Evolutionary conservation across 768 basidiomycete species (phyloP), one percentile per base, ranked within the genome.

Genomic region (Boletus vermiculosoides): DNA sequence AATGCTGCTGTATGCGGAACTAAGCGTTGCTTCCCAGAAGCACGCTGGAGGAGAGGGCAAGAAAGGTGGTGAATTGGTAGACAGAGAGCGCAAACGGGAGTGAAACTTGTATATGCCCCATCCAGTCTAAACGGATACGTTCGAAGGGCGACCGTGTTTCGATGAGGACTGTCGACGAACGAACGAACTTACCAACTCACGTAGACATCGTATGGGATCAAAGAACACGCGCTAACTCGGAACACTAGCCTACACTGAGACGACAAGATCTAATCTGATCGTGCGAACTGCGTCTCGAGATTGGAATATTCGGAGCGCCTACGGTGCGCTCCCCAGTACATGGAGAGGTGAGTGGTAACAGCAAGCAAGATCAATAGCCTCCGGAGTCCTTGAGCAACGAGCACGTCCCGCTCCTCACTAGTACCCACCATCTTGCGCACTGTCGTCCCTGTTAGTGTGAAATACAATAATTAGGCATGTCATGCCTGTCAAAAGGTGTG

Each of bases 1-100:
- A n/a, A n/a, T n/a, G n/a, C n/a, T 64, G 8, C 78, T 79, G 4
- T 54, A 60, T 0, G 74, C 76, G 16, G 65, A 66, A 13, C 78
- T n/a, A n/a, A n/a, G 66, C 66, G 58, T 57, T 55, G 69, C 71
- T 72, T 69, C 60, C 69, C 71, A 71, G 69, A 72, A 71, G 71
- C 69, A 61, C 57, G 55, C 63, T 50, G 23, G 56, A 62, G 28
- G 22, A 49, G 18, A 64, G 18, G 18, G 22, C 45, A 18, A 71
- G 6, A 22, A 61, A 44, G 20, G 47, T 25, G 28, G 39, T n/a
- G 0, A 37, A 30, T 50, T 22, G 31, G 52, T 41, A 5, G 23
- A 45, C 15, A n/a, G 18, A 36, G n/a, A 4, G n/a, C 15, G 18
- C 12, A 18, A n/a, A 18, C n/a, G 12, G 16, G 16, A 7, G 33